Evolutionary conservation across 2,329 filamentous ascomycete genomes (phyloP), one percentile per base, ranked within the genome.

Genomic region (Xylariaceae sp.): DNA sequence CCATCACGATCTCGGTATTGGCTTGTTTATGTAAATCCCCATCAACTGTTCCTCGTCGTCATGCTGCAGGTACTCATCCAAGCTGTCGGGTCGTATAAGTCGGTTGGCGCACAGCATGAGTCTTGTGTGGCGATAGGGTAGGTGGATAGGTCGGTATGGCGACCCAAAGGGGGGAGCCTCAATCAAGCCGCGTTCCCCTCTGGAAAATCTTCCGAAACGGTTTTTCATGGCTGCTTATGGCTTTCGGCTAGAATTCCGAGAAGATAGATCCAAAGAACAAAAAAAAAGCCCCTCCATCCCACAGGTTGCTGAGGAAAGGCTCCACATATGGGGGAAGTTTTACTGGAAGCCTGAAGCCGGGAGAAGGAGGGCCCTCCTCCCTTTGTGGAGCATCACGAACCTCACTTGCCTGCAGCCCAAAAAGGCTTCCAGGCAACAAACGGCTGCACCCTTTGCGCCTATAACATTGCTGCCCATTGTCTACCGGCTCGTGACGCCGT

Each of bases 151-250:
- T 45, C 13, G 56, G 37, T 42, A 42, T 42, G 54, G 62, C 61
- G 17, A 52, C 53, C 23, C 23, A 57, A 62, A 54, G 61, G 60
- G 61, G 63, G 58, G 67, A 68, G 66, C 65, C 68, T 69, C 67
- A 68, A 66, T 60, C 55, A 62, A 52, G 59, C 56, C 60, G 23
- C 56, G 55, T 58, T 57, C 60, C 23, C 59, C 55, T 61, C 64
- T 63, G 51, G 55, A 15, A 58, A 61, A 60, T 15, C 44, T 44
- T 65, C 65, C 65, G 64, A 66, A 67, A 67, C 65, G 64, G 63
- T 57, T 65, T 64, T 30, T 64, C n/a, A 61, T 62, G 68, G 68
- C 68, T 68, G 67, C 67, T 69, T 69, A 69, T 69, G 68, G 68
- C 68, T 69, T 57, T 69, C 68, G 68, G 67, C 63, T 57, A 68